Conservation (phyloP, 2,329 filamentous ascomycete species). For the Monilinia vaccinii-corymbosi region DNA sequence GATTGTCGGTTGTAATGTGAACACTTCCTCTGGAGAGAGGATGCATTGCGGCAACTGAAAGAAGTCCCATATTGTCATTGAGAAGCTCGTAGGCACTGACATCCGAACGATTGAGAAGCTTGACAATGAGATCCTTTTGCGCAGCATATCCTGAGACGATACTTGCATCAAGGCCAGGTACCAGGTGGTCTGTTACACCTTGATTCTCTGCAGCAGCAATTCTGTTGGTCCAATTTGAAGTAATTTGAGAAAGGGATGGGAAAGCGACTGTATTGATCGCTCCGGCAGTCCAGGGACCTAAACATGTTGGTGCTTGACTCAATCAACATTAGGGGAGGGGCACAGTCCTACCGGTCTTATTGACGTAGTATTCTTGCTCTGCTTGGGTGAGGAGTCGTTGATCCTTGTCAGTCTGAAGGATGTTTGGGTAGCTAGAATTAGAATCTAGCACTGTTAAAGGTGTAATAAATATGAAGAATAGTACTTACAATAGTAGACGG, state of each 20-base stretch:
- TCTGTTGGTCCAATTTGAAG: constrained; percentile 17
- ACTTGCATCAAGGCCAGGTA: constrained; percentile 17
- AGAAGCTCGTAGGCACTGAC: constrained; percentile 23
- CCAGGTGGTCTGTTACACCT: constrained; percentile 13
- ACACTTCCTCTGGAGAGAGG: constrained; percentile 48
- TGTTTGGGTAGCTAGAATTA: constrained; percentile 19
- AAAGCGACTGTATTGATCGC: constrained; percentile 26
- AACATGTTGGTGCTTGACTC: background rate
- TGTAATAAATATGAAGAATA: too few relatives aligned
- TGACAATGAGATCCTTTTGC: constrained; percentile 17
- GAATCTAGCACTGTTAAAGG: constrained; percentile 16
- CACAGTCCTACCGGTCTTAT: constrained; percentile 18
- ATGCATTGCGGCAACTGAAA: constrained; percentile 35
- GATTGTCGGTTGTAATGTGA: constrained; percentile 40
- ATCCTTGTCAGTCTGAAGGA: constrained; percentile 16
- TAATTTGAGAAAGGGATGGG: constrained; percentile 19
- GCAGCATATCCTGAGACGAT: constrained; percentile 19
- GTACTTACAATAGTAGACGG: constrained; percentile 21
- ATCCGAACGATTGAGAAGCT: constrained; percentile 14
- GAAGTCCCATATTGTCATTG: constrained; percentile 20
- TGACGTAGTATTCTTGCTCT: constrained; percentile 22
- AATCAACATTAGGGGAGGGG: background rate
- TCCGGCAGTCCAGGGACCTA: constrained; percentile 17
- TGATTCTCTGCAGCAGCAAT: constrained; percentile 17
- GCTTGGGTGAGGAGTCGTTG: constrained; percentile 13